Conservation (phyloP, 352 stramenopile species). For the Phytophthora parvispora region DNA sequence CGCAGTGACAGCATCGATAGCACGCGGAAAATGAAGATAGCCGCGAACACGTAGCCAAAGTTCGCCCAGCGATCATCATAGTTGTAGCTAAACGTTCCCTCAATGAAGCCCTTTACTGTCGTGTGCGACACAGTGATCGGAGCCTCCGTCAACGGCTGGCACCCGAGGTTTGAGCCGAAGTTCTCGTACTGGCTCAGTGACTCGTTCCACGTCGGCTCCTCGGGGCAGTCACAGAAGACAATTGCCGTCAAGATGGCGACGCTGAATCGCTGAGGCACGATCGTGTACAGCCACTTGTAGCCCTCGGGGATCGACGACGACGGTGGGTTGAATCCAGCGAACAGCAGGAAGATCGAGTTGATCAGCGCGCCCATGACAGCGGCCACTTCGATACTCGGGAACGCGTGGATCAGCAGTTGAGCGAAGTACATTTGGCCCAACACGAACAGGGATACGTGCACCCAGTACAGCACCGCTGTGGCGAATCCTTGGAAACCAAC, state of each 20-base stretch:
- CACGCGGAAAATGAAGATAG: constrained; percentile 34
- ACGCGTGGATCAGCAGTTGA: constrained; percentile 34
- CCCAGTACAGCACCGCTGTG: constrained; percentile 42
- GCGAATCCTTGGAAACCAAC: constrained; percentile 53
- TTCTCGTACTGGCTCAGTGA: constrained; percentile 18
- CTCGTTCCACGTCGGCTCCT: constrained; percentile 30
- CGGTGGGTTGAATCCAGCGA: constrained; percentile 44
- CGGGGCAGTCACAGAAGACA: constrained; percentile 40
- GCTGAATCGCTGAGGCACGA: constrained; percentile 40
- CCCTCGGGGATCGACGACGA: constrained; percentile 34
- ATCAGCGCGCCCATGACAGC: constrained; percentile 39
- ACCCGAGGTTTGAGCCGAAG: constrained; percentile 25
- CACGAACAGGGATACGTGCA: constrained; percentile 39
- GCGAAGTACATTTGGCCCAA: constrained; percentile 43
- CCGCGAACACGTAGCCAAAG: constrained; percentile 31
- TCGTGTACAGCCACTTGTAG: constrained; percentile 48
- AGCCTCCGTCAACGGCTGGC: constrained; percentile 21
- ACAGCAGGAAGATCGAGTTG: constrained; percentile 48
- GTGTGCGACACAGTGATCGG: constrained; percentile 22
- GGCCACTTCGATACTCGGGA: constrained; percentile 38
- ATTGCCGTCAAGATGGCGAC: constrained; percentile 37
- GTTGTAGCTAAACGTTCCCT: constrained; percentile 35
- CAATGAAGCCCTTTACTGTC: constrained; percentile 20
- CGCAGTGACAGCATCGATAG: constrained; percentile 34
- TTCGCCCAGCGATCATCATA: constrained; percentile 30